Percentiles rank a stretch among this genome's conserved stretches.
Evolutionary conservation across 163 green algal genomes (phyloP).

Genomic region (Scenedesmus sp.): DNA sequence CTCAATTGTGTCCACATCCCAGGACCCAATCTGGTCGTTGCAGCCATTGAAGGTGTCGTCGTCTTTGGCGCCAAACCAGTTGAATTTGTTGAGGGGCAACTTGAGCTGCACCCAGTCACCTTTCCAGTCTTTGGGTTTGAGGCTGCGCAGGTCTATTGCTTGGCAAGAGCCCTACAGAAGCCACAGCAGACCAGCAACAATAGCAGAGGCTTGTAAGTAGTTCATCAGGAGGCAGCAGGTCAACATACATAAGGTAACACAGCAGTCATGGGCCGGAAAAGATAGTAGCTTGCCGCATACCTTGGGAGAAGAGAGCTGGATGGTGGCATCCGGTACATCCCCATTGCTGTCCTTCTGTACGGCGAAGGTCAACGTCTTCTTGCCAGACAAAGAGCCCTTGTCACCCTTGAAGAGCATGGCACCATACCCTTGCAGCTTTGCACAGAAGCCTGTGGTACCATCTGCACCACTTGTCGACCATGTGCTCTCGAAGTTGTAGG

Average conservation of each 20-base stretch:
- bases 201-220: background rate
- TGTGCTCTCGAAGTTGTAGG: background rate
- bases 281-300: background rate
- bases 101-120: constrained; percentile 11
- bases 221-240: background rate
- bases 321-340: constrained; percentile 3
- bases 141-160: constrained; percentile 11
- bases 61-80: background rate
- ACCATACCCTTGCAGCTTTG: constrained; percentile 12
- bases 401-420: background rate
- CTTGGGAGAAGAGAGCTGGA: constrained; percentile 9
- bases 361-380: background rate
- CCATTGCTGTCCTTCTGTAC: constrained; percentile 16
- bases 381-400: background rate
- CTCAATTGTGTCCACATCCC: constrained; percentile 20
- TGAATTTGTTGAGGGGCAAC: constrained; percentile 20
- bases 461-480: background rate
- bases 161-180: constrained; percentile 42
- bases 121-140: background rate
- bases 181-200: background rate
- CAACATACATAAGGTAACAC: background rate
- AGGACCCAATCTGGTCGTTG: constrained; percentile 3
- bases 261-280: background rate
- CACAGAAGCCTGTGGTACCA: constrained; percentile 2
- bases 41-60: constrained; percentile 5